phyloP scores from a whole-genome alignment of 306 rosid genomes.

The Prunus fruticosa region DNA sequence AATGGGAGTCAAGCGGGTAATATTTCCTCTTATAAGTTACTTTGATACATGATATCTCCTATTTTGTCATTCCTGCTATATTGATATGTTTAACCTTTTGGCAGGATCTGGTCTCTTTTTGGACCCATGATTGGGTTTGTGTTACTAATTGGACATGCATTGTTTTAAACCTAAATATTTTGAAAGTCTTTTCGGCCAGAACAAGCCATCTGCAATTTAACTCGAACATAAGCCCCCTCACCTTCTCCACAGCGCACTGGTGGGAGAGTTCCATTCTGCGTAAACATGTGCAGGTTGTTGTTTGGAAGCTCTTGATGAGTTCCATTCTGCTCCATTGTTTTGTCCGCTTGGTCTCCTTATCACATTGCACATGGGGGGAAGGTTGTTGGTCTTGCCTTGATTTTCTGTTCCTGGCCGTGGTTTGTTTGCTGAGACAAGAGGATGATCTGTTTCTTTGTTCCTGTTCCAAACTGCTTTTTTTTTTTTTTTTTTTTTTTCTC shows the following conservation, averaged over 20 bases:
- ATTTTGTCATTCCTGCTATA: constrained; percentile 40
- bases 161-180: constrained; percentile 52
- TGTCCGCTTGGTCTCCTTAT: constrained; percentile 15
- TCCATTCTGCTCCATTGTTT: constrained; percentile 25
- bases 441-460: background rate
- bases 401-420: constrained; percentile 38
- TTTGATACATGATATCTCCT: constrained; percentile 35
- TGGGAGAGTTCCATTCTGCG: constrained; percentile 26
- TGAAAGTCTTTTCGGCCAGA: constrained; percentile 44
- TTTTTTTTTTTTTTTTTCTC: no score
- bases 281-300: constrained; percentile 34
- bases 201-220: constrained; percentile 39
- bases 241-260: constrained; percentile 31
- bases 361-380: constrained; percentile 28
- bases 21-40: constrained; percentile 31
- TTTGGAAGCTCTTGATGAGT: constrained; percentile 43
- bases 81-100: constrained; percentile 82
- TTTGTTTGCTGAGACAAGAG: constrained; percentile 41
- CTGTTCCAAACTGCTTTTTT: no score
- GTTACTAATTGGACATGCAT: constrained; percentile 75
- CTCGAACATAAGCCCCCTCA: constrained; percentile 21
- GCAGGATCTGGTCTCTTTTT: constrained; percentile 93
- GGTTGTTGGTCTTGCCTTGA: constrained; percentile 23
- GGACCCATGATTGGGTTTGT: constrained; percentile 79
- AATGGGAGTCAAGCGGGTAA: constrained; percentile 80